These are phyloP conservation scores for Mariannaea elegans DNA, from an alignment of 2,329 filamentous ascomycete species.

Conservation along the genomic window DNA sequence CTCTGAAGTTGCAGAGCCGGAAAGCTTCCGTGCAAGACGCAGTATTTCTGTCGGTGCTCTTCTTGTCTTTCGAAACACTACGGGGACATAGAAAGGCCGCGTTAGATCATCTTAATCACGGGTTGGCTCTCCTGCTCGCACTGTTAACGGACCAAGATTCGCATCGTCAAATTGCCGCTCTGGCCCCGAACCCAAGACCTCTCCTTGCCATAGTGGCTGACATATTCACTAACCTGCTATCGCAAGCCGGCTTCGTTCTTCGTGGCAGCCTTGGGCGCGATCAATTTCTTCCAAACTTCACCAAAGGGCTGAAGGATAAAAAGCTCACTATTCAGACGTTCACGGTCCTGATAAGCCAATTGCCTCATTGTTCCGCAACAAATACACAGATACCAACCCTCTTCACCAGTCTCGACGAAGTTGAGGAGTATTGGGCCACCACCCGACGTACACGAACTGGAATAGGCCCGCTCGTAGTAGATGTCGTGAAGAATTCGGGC, in stretches of 20 bases:
- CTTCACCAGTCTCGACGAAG: slow-evolving; percentile 31
- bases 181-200: slow-evolving; percentile 34
- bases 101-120: slow-evolving; percentile 48
- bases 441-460: slow-evolving; percentile 11
- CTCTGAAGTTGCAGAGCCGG: slow-evolving; percentile 43
- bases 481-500: slow-evolving; percentile 13
- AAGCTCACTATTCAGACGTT: slow-evolving; percentile 33
- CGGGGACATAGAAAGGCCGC: slow-evolving; percentile 44
- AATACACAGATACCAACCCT: slow-evolving; percentile 3
- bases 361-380: slow-evolving; percentile 16
- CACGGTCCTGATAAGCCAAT: slow-evolving; percentile 17
- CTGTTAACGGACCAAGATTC: slow-evolving; percentile 40
- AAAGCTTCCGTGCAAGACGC: slow-evolving; percentile 40
- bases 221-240: slow-evolving; percentile 24
- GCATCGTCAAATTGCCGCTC: slow-evolving; percentile 4
- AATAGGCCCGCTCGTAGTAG: slow-evolving; percentile 23
- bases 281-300: slow-evolving; percentile 29
- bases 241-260: slow-evolving; percentile 27
- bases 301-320: slow-evolving; percentile 22
- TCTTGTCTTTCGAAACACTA: slow-evolving; percentile 45
- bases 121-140: slow-evolving; percentile 44
- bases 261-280: slow-evolving; percentile 19
- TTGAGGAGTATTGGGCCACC: slow-evolving; percentile 27
- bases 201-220: slow-evolving; percentile 28
- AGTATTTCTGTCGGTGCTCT: slow-evolving; percentile 44